Conservation (phyloP, 2,329 filamentous ascomycete genomes). For the Monilinia fructigena region DNA sequence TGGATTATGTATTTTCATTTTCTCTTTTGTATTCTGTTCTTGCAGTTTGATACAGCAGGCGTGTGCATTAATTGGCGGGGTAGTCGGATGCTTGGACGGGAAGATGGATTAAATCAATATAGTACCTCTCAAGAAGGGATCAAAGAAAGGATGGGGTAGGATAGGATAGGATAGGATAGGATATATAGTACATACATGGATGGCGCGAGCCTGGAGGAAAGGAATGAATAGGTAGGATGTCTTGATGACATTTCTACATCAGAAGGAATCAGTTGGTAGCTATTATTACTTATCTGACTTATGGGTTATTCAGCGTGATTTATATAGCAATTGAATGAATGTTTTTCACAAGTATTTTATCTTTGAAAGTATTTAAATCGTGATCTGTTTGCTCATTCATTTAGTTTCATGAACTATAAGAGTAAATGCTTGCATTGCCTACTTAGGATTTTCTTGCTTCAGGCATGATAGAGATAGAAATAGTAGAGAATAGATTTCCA, state of each 20-base stretch:
- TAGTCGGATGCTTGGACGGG: background rate
- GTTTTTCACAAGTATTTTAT: background rate
- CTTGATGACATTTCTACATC: background rate
- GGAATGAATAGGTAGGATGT: background rate
- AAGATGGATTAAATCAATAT: background rate
- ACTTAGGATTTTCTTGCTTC: background rate
- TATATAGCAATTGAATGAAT: background rate
- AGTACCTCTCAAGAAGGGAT: background rate
- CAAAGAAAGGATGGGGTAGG: background rate
- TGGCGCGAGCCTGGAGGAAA: conserved; percentile 18
- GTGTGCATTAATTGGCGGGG: background rate
- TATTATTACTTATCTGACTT: background rate
- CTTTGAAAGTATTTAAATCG: too few relatives aligned
- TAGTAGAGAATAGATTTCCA: background rate
- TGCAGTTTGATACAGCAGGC: background rate
- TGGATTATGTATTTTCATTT: background rate
- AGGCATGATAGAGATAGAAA: too few relatives aligned
- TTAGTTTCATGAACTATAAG: too few relatives aligned
- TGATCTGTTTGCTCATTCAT: background rate
- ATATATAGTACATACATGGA: conserved; percentile 9
- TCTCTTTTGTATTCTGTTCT: background rate
- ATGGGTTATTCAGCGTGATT: background rate
- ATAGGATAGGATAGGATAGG: background rate
- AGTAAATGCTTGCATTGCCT: background rate
- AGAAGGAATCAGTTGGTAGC: conserved; percentile 1